Evolutionary conservation across 2,329 filamentous ascomycete genomes (phyloP).

Genomic region (Thermoascus crustaceus): DNA sequence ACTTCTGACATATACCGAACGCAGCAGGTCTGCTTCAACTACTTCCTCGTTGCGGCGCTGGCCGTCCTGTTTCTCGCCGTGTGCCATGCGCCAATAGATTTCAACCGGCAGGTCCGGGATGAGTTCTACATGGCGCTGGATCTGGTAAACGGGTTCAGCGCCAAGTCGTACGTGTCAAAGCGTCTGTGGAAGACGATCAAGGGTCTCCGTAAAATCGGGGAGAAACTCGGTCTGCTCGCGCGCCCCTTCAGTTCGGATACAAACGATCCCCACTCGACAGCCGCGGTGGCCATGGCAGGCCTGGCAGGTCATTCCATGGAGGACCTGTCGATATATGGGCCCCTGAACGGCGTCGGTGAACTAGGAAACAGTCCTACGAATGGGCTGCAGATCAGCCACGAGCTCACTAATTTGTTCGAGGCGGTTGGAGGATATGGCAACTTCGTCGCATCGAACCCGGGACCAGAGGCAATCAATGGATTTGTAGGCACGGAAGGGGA

Average conservation of each 20-base stretch:
- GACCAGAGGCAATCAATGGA: conserved; percentile 30
- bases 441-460: conserved; percentile 26
- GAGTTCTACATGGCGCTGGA: conserved; percentile 62
- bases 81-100: conserved; percentile 54
- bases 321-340: conserved; percentile 43
- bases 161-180: conserved; percentile 54
- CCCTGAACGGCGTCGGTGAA: conserved; percentile 29
- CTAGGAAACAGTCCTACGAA: conserved; percentile 49
- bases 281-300: conserved; percentile 58
- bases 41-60: conserved; percentile 57
- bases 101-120: conserved; percentile 52
- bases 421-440: conserved; percentile 48
- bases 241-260: conserved; percentile 32
- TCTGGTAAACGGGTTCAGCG: conserved; percentile 54
- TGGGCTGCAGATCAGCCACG: conserved; percentile 52
- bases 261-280: conserved; percentile 51
- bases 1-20: conserved; percentile 56
- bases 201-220: conserved; percentile 54
- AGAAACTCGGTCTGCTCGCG: conserved; percentile 49
- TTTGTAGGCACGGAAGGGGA: conserved; percentile 32
- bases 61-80: conserved; percentile 58
- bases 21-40: conserved; percentile 59
- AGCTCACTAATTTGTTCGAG: conserved; percentile 56
- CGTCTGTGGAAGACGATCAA: conserved; percentile 58
- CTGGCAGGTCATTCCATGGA: conserved; percentile 56